phyloP scores from a whole-genome alignment of 2,329 filamentous ascomycete species.

The Helotiales sp. region DNA sequence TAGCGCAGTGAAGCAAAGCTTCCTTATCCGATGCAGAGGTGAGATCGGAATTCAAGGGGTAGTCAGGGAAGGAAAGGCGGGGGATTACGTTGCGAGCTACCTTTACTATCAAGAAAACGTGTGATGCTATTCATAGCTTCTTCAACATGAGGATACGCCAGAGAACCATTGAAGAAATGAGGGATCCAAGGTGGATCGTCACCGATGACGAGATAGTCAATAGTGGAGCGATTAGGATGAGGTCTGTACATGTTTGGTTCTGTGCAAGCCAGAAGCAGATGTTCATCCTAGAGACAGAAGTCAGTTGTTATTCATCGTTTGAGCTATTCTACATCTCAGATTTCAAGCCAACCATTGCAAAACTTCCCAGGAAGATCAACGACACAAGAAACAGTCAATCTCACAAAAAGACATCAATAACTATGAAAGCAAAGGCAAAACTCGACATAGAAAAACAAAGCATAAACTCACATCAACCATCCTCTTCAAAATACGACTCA shows the following conservation, averaged over 20 bases:
- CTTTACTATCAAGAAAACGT: not conserved
- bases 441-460: not conserved
- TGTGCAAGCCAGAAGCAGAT: not conserved
- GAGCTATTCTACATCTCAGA: not conserved
- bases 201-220: slow-evolving; percentile 5
- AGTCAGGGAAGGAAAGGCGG: no score
- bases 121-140: slow-evolving; percentile 2
- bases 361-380: no score
- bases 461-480: slow-evolving; percentile 9
- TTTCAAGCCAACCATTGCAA: no score
- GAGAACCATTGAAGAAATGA: slow-evolving; percentile 3
- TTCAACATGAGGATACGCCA: slow-evolving; percentile 8
- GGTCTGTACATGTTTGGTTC: not conserved
- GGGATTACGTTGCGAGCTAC: not conserved
- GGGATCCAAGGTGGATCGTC: slow-evolving; percentile 5
- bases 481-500: not conserved
- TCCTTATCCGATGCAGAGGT: no score
- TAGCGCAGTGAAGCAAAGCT: no score
- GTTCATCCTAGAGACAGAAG: not conserved
- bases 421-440: no score
- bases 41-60: no score
- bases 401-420: no score
- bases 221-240: slow-evolving; percentile 2
- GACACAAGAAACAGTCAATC: no score
- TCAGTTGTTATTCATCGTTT: not conserved